Conservation (phyloP, 352 stramenopile species). For the Phytophthora brassicae region DNA sequence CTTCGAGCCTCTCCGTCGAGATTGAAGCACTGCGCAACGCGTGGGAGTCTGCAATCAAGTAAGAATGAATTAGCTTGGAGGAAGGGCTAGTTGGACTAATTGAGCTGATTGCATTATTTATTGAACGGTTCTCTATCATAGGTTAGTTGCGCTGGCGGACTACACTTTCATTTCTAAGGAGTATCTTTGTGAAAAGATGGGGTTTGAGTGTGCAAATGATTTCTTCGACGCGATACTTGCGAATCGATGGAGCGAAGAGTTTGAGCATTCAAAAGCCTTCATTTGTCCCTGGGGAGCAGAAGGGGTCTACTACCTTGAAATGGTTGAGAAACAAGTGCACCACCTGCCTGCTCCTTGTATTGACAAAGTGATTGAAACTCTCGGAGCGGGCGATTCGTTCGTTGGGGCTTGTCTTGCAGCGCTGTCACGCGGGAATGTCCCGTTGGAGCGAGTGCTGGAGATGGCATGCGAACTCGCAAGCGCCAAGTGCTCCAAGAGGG, state of each 20-base stretch:
- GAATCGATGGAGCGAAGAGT: constrained; percentile 12
- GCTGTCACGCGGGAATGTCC: constrained; percentile 20
- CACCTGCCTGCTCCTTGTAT: constrained; percentile 35
- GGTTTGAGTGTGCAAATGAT: constrained; percentile 25
- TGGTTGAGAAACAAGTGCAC: constrained; percentile 4
- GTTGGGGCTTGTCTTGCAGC: constrained; percentile 62
- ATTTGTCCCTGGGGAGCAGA: constrained; percentile 65
- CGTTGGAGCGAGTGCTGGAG: constrained; percentile 30
- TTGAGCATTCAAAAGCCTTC: constrained; percentile 27
- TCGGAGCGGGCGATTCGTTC: constrained; percentile 68
- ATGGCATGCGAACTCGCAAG: constrained; percentile 53
- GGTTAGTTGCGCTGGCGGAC: constrained; percentile 38
- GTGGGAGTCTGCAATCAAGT: constrained; percentile 50
- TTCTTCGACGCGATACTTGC: constrained; percentile 40
- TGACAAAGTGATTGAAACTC: constrained; percentile 48
- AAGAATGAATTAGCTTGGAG: too few relatives aligned
- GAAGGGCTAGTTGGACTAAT: too few relatives aligned
- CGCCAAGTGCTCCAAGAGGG: constrained; percentile 51
- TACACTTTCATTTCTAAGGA: constrained; percentile 69
- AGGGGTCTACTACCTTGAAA: constrained; percentile 56
- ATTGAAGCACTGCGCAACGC: constrained; percentile 66
- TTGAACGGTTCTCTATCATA: too few relatives aligned
- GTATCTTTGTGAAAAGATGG: constrained; percentile 63
- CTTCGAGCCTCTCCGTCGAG: constrained; percentile 54
- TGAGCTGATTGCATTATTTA: too few relatives aligned